These are phyloP conservation scores for Didymella pomorum DNA, from an alignment of 2,329 filamentous ascomycete species.

Conservation along the genomic window DNA sequence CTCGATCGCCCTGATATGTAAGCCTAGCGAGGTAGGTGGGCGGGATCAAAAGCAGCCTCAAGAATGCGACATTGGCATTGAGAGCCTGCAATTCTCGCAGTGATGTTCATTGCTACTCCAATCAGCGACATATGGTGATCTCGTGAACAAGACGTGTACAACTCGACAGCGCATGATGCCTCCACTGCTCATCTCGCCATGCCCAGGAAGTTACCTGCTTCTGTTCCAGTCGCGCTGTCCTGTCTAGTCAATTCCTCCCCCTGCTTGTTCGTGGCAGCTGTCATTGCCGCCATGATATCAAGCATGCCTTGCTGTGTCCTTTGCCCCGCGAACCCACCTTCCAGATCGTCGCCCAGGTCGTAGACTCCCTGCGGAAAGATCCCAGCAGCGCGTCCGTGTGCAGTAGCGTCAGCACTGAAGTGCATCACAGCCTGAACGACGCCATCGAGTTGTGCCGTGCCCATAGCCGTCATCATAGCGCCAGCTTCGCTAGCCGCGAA, in stretches of 20 bases:
- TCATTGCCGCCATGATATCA: slow-evolving; percentile 6
- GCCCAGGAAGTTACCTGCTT: slow-evolving; percentile 4
- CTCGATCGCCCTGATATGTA: slow-evolving; percentile 32
- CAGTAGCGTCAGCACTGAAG: slow-evolving; percentile 24
- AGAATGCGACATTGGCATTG: neutral
- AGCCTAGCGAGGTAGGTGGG: neutral
- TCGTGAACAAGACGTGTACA: neutral
- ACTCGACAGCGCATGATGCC: neutral
- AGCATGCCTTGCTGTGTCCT: slow-evolving; percentile 8
- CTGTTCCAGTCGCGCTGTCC: slow-evolving; percentile 10
- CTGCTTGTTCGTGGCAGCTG: slow-evolving; percentile 1
- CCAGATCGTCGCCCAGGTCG: slow-evolving; percentile 35
- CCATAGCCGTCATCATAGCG: slow-evolving; percentile 21
- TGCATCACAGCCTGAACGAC: slow-evolving; percentile 32
- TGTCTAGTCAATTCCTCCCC: slow-evolving; percentile 4
- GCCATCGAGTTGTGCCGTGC: slow-evolving; percentile 31
- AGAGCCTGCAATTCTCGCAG: neutral
- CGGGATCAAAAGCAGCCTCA: neutral
- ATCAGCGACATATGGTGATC: neutral
- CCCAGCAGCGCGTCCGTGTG: slow-evolving; percentile 30
- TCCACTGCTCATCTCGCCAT: neutral
- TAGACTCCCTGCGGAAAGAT: slow-evolving; percentile 28
- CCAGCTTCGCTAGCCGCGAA: slow-evolving; percentile 25
- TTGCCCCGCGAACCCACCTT: slow-evolving; percentile 22
- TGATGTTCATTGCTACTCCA: neutral